Evolutionary conservation across 2,329 filamentous ascomycete genomes (phyloP), one percentile per base, ranked within the genome.

Genomic region (Penicillium nordicum): DNA sequence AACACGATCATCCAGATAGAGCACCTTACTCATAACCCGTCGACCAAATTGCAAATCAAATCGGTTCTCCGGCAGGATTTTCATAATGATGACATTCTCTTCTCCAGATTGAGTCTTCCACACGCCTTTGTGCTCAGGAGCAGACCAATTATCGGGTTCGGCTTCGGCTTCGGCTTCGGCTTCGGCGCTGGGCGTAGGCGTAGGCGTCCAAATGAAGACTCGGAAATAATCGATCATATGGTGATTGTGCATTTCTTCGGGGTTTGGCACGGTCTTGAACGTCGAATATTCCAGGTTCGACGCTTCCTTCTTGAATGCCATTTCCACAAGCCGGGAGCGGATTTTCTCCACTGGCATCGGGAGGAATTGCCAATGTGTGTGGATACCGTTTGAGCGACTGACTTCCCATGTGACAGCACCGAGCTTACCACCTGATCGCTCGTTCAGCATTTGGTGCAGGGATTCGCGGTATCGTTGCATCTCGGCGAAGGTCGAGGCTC

Each of bases 341-440:
- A 96, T 82, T 43, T 90, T 77, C 10, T 88, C 81, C 0, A 82
- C 78, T 0, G 88, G 84, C 0, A 95, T 79, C 0, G 94, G 91
- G 30, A 97, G 78, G 64, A 95, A 88, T 74, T 99, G 95, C 94
- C 92, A 97, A 69, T 97, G 93, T 1, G 88, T 82, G 71, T 99
- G 94, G 54, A 97, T 86, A 53, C 94, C 91, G 50, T 84, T 83
- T 5, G 80, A 81, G 49, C 92, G 87, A 69, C 87, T 93, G 66
- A 99, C 92, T 75, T 97, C 94, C 86, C 91, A 99, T 0, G 91
- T 94, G 1, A 97, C 88, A 2, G 87, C 84, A 16, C 93, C 94
- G 1, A 97, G 84, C 73, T 76, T n/a, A 79, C 76, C 67, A 10
- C 70, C 69, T 25, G 76, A 71, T 47, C 72, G 74, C 12, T 67